Conservation (phyloP, 441 rosid species). For the Aleurites moluccanus region DNA sequence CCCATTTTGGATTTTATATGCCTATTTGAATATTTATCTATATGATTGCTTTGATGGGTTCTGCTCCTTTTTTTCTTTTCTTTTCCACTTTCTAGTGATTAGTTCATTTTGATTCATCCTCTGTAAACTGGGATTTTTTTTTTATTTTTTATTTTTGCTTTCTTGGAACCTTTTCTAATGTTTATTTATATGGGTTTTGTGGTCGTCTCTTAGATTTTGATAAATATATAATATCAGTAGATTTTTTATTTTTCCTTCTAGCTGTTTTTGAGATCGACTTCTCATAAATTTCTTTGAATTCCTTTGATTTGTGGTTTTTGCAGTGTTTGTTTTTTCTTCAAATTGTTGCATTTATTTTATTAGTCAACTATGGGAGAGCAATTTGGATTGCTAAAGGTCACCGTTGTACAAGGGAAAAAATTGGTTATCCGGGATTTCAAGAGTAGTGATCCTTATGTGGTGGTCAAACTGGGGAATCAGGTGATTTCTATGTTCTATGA, state of each 20-base stretch:
- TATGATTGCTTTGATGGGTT: neutral
- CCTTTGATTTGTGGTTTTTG: slow-evolving; percentile 11
- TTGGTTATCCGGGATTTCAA: slow-evolving; percentile 89
- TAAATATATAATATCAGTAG: neutral
- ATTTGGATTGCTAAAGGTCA: slow-evolving; percentile 65
- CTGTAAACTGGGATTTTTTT: neutral
- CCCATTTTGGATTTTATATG: neutral
- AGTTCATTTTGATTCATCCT: neutral
- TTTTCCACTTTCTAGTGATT: neutral
- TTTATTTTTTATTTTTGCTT: neutral
- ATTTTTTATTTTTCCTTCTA: neutral
- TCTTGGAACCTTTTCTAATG: too few species aligned
- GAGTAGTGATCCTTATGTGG: slow-evolving; percentile 96
- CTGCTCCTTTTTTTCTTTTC: neutral
- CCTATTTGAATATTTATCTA: neutral
- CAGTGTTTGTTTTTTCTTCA: neutral
- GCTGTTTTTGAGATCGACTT: neutral
- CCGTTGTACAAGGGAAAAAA: slow-evolving; percentile 72
- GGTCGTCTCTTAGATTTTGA: neutral
- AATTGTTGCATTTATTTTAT: slow-evolving; percentile 9
- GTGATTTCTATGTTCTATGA: slow-evolving; percentile 33
- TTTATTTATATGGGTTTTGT: neutral
- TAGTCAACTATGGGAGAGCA: slow-evolving; percentile 59
- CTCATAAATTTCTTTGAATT: slow-evolving; percentile 9
- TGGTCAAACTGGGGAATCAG: slow-evolving; percentile 81